Evolutionary conservation across 2,329 filamentous ascomycete genomes (phyloP).

Genomic region (Diplodia intermedia): DNA sequence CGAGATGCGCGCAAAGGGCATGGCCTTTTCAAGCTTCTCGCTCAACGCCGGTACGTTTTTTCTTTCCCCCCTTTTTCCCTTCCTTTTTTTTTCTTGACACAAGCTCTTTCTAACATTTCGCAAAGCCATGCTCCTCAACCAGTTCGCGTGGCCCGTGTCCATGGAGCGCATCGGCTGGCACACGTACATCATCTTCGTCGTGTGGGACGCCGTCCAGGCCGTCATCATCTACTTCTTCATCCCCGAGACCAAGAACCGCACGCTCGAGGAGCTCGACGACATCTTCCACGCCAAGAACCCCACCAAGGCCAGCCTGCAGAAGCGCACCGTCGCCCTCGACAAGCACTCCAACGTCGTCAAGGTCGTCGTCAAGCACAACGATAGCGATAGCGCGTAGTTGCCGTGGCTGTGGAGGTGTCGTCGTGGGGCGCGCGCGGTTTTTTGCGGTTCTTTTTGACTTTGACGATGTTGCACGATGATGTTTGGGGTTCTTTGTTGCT

Average conservation of each 20-base stretch:
- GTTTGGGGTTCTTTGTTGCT: background rate
- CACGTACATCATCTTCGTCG: slow-evolving; percentile 51
- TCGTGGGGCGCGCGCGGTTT: no score
- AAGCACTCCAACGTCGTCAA: slow-evolving; percentile 37
- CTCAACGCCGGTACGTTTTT: slow-evolving; percentile 40
- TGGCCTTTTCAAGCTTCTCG: slow-evolving; percentile 40
- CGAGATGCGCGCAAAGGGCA: slow-evolving; percentile 54
- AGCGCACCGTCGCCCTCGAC: slow-evolving; percentile 40
- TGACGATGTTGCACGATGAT: background rate
- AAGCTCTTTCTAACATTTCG: no score
- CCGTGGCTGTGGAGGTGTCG: background rate
- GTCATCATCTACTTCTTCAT: slow-evolving; percentile 49
- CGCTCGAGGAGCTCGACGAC: slow-evolving; percentile 55
- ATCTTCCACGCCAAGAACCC: slow-evolving; percentile 53
- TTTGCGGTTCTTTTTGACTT: background rate
- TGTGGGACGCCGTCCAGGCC: slow-evolving; percentile 53
- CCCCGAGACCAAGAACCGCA: slow-evolving; percentile 49
- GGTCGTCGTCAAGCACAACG: slow-evolving; percentile 34
- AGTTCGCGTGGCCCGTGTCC: slow-evolving; percentile 48
- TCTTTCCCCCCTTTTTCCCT: background rate
- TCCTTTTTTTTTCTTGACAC: slow-evolving; percentile 32
- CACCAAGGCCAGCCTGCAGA: slow-evolving; percentile 42
- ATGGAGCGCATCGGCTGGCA: slow-evolving; percentile 49
- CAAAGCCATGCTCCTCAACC: slow-evolving; percentile 40
- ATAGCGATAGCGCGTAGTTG: slow-evolving; percentile 9